phyloP scores from a whole-genome alignment of 768 basidiomycete genomes.

The Agrocybe praecox region DNA sequence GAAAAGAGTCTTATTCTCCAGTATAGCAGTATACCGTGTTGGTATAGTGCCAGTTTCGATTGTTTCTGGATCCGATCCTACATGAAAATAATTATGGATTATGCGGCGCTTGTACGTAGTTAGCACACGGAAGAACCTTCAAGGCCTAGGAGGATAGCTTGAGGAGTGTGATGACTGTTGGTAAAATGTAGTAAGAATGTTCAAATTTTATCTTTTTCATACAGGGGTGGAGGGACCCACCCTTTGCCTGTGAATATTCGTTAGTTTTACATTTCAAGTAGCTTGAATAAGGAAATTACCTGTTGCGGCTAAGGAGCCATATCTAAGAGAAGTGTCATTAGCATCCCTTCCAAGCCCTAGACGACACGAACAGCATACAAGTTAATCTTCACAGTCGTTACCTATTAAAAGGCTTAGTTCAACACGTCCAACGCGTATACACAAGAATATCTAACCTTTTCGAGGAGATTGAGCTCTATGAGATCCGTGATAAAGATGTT shows the following conservation, averaged over 20 bases:
- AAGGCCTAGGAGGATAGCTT: conserved; percentile 81
- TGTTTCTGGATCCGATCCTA: conserved; percentile 89
- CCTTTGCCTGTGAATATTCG: conserved; percentile 61
- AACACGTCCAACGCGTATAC: not conserved
- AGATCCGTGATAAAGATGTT: conserved; percentile 86
- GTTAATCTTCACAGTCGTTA: conserved; percentile 81
- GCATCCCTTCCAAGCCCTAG: not conserved
- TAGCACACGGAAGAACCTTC: conserved; percentile 47
- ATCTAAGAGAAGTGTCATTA: conserved; percentile 42
- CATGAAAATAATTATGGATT: not conserved
- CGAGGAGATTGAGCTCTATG: conserved; percentile 64
- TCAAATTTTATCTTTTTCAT: conserved; percentile 1
- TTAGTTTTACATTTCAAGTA: not conserved
- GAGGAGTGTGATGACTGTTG: conserved; percentile 80
- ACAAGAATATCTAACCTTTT: conserved; percentile 47
- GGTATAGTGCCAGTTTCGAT: conserved; percentile 87
- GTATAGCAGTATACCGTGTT: conserved; percentile 71
- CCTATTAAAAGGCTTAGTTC: conserved; percentile 37
- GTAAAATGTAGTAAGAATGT: not conserved
- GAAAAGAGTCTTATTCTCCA: conserved; percentile 62
- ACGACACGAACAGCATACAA: conserved; percentile 49
- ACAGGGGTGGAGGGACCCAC: conserved; percentile 38
- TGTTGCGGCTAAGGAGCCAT: conserved; percentile 93
- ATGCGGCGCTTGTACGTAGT: not conserved
- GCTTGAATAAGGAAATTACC: conserved; percentile 38